These are phyloP conservation scores for Oryza glumipatula DNA, from an alignment of 176 grass and related monocot species.

Conservation along the genomic window DNA sequence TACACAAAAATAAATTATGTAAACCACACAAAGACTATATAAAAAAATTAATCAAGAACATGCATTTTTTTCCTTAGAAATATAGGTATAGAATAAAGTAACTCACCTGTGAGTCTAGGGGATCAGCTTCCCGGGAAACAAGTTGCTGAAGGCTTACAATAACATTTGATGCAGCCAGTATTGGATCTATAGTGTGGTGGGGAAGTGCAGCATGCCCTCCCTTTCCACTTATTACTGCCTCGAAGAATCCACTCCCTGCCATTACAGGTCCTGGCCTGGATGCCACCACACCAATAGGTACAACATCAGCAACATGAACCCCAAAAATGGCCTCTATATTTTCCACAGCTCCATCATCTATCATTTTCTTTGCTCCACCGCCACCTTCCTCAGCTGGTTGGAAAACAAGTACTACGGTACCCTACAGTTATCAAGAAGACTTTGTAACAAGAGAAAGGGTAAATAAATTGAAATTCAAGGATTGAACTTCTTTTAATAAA, in stretches of 20 bases:
- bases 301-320: conserved; percentile 57
- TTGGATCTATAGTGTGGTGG: conserved; percentile 95
- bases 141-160: conserved; percentile 95
- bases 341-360: conserved; percentile 71
- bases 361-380: conserved; percentile 87
- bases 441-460: background rate
- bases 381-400: conserved; percentile 96
- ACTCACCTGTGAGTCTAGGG: conserved; percentile 87
- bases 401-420: conserved; percentile 79
- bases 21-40: conserved; percentile 2
- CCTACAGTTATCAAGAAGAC: conserved; percentile 53
- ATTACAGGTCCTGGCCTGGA: conserved; percentile 76
- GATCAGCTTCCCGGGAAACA: conserved; percentile 94
- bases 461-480: conserved; percentile 12
- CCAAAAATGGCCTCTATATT: conserved; percentile 91
- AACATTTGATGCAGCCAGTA: conserved; percentile 95
- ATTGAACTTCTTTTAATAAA: background rate
- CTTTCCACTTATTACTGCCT: conserved; percentile 91
- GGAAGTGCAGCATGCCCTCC: conserved; percentile 94
- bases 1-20: conserved; percentile 2
- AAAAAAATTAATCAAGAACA: background rate
- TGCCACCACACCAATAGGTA: conserved; percentile 66
- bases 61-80: background rate
- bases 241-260: conserved; percentile 90
- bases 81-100: conserved; percentile 30